Percentiles rank a stretch among this genome's conserved stretches.
Evolutionary conservation across 768 basidiomycete genomes (phyloP).

Genomic region (Pulveroboletus sp.): DNA sequence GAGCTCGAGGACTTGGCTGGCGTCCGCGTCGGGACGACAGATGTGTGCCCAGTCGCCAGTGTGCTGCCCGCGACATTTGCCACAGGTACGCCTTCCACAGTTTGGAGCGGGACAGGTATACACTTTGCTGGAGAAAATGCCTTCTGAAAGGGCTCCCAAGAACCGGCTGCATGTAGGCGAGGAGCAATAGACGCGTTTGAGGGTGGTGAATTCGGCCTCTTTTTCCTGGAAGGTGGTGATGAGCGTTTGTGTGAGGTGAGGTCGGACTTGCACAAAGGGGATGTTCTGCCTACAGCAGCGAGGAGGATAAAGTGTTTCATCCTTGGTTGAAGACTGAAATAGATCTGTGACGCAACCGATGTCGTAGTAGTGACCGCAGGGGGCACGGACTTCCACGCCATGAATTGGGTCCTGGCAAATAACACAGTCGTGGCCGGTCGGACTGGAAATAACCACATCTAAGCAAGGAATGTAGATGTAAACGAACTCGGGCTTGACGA

Average conservation of each 20-base stretch:
- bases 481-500: background rate
- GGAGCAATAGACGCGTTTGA: slow-evolving; percentile 38
- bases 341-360: slow-evolving; percentile 32
- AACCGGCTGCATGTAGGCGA: slow-evolving; percentile 35
- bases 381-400: slow-evolving; percentile 24
- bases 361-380: slow-evolving; percentile 38
- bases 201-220: slow-evolving; percentile 29
- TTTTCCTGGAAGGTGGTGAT: slow-evolving; percentile 25
- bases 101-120: slow-evolving; percentile 20
- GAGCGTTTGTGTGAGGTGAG: slow-evolving; percentile 22
- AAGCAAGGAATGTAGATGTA: background rate
- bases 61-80: slow-evolving; percentile 23
- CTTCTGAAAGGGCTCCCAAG: slow-evolving; percentile 31
- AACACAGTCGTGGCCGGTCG: slow-evolving; percentile 30
- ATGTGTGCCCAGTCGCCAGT: slow-evolving; percentile 21
- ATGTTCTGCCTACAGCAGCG: slow-evolving; percentile 37
- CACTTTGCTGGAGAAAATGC: slow-evolving; percentile 18
- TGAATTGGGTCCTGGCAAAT: slow-evolving; percentile 34
- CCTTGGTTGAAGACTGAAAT: slow-evolving; percentile 33
- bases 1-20: slow-evolving; percentile 27
- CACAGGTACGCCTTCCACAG: slow-evolving; percentile 25
- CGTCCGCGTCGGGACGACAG: slow-evolving; percentile 25
- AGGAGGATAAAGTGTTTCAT: slow-evolving; percentile 42
- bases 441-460: background rate
- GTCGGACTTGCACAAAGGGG: slow-evolving; percentile 21